Evolutionary conservation across 2,329 filamentous ascomycete species (phyloP).

Genomic region (Knufia petricola): DNA sequence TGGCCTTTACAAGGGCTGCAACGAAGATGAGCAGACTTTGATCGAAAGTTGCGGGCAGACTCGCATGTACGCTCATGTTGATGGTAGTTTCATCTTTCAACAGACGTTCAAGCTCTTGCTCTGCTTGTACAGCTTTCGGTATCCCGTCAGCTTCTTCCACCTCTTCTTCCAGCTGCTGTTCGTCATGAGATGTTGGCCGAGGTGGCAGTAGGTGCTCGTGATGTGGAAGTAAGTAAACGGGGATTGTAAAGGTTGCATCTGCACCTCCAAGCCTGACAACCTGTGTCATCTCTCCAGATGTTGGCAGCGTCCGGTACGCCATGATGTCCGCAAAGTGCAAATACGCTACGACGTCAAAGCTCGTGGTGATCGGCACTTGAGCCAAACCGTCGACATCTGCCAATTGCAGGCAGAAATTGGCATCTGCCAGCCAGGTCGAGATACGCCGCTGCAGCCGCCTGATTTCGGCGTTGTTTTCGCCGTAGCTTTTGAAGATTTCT

Average conservation of each 20-base stretch:
- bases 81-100: constrained; percentile 42
- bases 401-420: constrained; percentile 44
- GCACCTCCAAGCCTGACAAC: constrained; percentile 44
- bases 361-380: constrained; percentile 40
- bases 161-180: constrained; percentile 28
- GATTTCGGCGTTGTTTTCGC: constrained; percentile 36
- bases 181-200: constrained; percentile 28
- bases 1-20: constrained; percentile 48
- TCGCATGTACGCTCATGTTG: constrained; percentile 39
- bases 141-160: constrained; percentile 36
- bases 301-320: constrained; percentile 39
- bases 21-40: constrained; percentile 45
- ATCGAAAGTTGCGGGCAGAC: constrained; percentile 42
- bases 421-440: constrained; percentile 42
- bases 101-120: constrained; percentile 32
- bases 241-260: constrained; percentile 41
- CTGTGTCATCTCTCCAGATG: constrained; percentile 36
- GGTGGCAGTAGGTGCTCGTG: constrained; percentile 45
- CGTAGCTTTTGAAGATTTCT: constrained; percentile 43
- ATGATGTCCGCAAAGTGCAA: constrained; percentile 41
- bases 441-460: constrained; percentile 38
- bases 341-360: constrained; percentile 39
- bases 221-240: constrained; percentile 43
- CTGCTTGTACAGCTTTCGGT: constrained; percentile 34
- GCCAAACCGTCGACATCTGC: constrained; percentile 37